A percentile compares a stretch with the other conserved stretches of the same genome.
These are phyloP conservation scores for Medicago ruthenica DNA, from an alignment of 306 rosid genomes.

Conservation along the genomic window DNA sequence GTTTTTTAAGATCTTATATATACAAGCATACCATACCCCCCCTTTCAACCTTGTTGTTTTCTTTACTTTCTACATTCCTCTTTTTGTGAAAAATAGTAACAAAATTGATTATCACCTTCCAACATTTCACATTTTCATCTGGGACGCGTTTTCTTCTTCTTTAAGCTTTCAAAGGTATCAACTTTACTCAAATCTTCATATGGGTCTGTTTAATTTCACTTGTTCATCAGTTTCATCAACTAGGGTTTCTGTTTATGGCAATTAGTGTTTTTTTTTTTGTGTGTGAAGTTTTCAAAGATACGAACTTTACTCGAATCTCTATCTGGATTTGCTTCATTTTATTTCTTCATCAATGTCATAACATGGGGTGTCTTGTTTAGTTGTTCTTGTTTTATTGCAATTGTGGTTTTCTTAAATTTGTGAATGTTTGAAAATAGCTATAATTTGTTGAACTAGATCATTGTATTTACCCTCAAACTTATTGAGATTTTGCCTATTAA, in stretches of 20 bases:
- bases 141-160: slow-evolving; percentile 15
- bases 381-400: not conserved
- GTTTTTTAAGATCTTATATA: slow-evolving; percentile 46
- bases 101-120: slow-evolving; percentile 3
- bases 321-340: slow-evolving; percentile 41
- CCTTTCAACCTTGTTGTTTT: slow-evolving; percentile 24
- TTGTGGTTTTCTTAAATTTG: slow-evolving; percentile 5
- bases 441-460: slow-evolving; percentile 24
- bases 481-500: not conserved
- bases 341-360: slow-evolving; percentile 24
- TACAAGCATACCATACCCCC: not conserved
- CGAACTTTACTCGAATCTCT: slow-evolving; percentile 34
- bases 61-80: not conserved
- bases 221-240: slow-evolving; percentile 10
- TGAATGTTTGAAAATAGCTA: not conserved
- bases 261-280: not conserved
- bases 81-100: slow-evolving; percentile 21
- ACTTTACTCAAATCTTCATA: slow-evolving; percentile 39
- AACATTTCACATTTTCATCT: slow-evolving; percentile 22
- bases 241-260: not conserved
- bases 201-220: slow-evolving; percentile 42
- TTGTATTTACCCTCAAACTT: slow-evolving; percentile 2
- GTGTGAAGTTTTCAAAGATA: slow-evolving; percentile 34
- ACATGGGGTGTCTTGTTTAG: not conserved
- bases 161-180: slow-evolving; percentile 42